Conservation (phyloP, 2,329 filamentous ascomycete genomes). For the Ascochyta koolunga region DNA sequence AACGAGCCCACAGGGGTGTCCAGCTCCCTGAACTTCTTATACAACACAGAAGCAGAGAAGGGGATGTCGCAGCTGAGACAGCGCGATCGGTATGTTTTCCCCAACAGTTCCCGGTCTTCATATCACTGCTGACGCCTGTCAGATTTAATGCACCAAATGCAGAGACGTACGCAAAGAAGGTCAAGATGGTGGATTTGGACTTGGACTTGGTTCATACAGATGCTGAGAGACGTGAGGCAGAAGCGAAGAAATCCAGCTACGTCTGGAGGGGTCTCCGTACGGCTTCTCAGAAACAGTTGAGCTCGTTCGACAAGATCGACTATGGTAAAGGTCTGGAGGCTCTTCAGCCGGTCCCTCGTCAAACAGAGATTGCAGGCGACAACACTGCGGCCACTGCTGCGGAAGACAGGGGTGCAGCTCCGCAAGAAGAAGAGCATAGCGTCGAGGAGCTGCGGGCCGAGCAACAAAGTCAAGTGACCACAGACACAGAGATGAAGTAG, state of each 20-base stretch:
- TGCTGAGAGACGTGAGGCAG: constrained; percentile 64
- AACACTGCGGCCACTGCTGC: constrained; percentile 40
- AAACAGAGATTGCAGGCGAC: constrained; percentile 42
- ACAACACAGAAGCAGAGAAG: constrained; percentile 65
- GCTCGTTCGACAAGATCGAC: constrained; percentile 85
- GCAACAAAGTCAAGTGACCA: constrained; percentile 46
- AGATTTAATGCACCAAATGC: constrained; percentile 74
- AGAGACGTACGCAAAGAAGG: constrained; percentile 72
- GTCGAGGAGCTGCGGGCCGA: constrained; percentile 50
- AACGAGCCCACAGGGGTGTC: constrained; percentile 58
- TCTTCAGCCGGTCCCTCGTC: constrained; percentile 50
- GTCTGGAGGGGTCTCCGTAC: constrained; percentile 88
- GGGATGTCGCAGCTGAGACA: constrained; percentile 75
- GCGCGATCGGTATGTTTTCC: constrained; percentile 55
- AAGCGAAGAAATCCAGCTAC: constrained; percentile 81
- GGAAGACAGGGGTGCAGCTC: constrained; percentile 46
- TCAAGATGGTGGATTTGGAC: constrained; percentile 82
- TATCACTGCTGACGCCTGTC: constrained; percentile 39
- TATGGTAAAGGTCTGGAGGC: constrained; percentile 68
- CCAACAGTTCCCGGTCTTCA: constrained; percentile 15
- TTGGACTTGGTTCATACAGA: constrained; percentile 77
- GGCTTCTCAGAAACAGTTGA: constrained; percentile 74
- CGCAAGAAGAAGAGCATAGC: constrained; percentile 46
- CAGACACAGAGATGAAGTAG: constrained; percentile 36
- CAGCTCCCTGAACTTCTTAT: constrained; percentile 67